Evolutionary conservation across 345 rosid genomes (phyloP).

Genomic region (Citrus maxima): DNA sequence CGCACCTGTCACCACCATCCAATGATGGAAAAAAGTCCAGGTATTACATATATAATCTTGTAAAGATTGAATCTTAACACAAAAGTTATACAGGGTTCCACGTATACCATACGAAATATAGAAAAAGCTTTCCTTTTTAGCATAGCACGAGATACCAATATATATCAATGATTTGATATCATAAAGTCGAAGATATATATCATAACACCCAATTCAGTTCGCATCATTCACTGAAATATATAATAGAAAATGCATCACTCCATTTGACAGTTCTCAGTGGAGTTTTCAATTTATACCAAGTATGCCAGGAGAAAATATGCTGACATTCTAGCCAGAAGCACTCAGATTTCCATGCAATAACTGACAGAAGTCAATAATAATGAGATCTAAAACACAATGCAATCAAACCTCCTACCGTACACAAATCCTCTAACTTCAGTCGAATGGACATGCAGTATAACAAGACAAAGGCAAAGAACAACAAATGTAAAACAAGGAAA

Average conservation of each 20-base stretch:
- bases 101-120: not conserved
- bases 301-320: not conserved
- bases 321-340: not conserved
- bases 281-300: not conserved
- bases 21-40: not conserved
- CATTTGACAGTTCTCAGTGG: not conserved
- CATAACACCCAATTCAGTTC: not conserved
- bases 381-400: not conserved
- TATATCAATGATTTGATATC: not conserved
- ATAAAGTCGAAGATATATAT: not conserved
- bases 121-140: not conserved
- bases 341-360: not conserved
- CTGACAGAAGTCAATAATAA: not conserved
- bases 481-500: not conserved
- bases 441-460: not conserved
- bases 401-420: not conserved
- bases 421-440: not conserved
- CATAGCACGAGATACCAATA: not conserved
- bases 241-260: not conserved
- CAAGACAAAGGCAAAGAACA: not conserved
- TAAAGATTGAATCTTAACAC: constrained; percentile 1
- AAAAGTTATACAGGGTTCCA: not conserved
- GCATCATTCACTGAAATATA: not conserved
- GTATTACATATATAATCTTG: not conserved
- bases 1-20: constrained; percentile 45